These are phyloP conservation scores for Neurospora sp. DNA, from an alignment of 495 filamentous ascomycete genomes.

Conservation along the genomic window DNA sequence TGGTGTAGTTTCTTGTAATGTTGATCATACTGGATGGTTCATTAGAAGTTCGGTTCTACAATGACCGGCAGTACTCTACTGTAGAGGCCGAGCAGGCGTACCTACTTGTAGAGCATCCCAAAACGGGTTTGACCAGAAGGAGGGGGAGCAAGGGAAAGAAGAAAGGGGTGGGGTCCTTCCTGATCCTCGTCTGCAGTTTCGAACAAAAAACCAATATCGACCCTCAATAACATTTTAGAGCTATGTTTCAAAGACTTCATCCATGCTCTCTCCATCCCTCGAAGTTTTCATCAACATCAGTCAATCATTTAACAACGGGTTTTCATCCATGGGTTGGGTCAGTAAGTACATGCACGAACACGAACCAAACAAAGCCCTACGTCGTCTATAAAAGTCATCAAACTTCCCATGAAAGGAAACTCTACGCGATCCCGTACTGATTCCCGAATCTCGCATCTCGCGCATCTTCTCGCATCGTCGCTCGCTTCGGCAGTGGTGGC, in stretches of 20 bases:
- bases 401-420: not conserved
- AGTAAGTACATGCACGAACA: not conserved
- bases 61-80: not conserved
- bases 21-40: not conserved
- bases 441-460: not conserved
- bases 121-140: not conserved
- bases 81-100: no score
- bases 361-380: not conserved
- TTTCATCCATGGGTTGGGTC: no score
- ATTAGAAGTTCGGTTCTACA: not conserved
- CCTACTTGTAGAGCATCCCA: not conserved
- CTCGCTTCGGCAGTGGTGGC: not conserved
- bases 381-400: not conserved
- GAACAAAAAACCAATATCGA: not conserved
- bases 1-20: not conserved
- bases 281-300: not conserved
- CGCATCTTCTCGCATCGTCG: not conserved
- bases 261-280: not conserved
- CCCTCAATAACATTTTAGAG: not conserved
- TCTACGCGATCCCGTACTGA: not conserved
- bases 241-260: not conserved
- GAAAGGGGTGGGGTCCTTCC: not conserved
- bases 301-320: no score
- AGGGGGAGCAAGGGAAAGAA: not conserved
- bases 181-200: not conserved